Conservation (phyloP, 2,329 filamentous ascomycete genomes). For the Dactylellina leptospora region DNA sequence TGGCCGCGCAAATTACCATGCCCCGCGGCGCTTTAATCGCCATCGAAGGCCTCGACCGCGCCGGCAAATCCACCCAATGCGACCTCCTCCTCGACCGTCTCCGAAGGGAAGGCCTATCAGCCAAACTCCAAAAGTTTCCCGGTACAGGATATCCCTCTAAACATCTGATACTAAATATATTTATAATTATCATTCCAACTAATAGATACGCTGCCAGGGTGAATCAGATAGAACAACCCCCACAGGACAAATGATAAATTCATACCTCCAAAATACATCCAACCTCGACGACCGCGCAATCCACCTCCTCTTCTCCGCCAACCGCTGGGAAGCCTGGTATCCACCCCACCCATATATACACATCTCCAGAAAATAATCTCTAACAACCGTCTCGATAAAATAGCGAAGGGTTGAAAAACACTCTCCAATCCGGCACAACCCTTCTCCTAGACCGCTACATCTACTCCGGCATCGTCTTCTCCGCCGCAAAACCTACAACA, state of each 20-base stretch:
- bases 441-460: conserved; percentile 93
- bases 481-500: conserved; percentile 73
- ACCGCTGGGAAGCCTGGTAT: conserved; percentile 76
- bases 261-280: conserved; percentile 76
- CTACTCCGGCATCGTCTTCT: conserved; percentile 93
- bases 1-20: conserved; percentile 63
- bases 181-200: conserved; percentile 1
- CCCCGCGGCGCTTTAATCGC: conserved; percentile 78
- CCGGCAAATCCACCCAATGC: conserved; percentile 92
- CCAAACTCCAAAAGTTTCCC: conserved; percentile 73
- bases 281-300: conserved; percentile 87
- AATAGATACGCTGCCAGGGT: neutral
- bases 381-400: neutral
- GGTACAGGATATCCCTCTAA: conserved; percentile 61
- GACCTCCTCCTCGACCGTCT: conserved; percentile 70
- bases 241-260: conserved; percentile 86
- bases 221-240: conserved; percentile 77
- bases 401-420: conserved; percentile 64
- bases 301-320: conserved; percentile 88
- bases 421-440: conserved; percentile 72
- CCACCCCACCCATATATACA: neutral
- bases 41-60: conserved; percentile 86
- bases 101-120: conserved; percentile 64
- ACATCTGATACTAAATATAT: neutral
- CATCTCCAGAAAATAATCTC: neutral